Evolutionary conservation across 108 stramenopile species (phyloP), one percentile per base, ranked within the genome.

Genomic region (Pinguiococcus pyrenoidosus): DNA sequence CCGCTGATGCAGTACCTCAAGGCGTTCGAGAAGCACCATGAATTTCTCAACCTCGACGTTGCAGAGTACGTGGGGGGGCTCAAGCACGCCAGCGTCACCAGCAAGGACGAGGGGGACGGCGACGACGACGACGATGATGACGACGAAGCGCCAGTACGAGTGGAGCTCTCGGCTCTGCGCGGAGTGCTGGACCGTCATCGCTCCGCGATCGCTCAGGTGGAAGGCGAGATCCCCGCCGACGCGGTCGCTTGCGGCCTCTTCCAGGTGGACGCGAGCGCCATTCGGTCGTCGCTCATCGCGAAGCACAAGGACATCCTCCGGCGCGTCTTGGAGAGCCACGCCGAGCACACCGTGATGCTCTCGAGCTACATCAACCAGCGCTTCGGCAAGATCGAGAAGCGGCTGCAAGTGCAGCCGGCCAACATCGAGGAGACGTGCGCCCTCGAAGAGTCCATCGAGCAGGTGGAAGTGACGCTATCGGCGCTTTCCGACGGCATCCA

Each of bases 361-460:
- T 30, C 59, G 1, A 17, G 30, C 16, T 64, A 37, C 5, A 26
- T 75, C 10, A 30, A 45, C 32, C 25, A 36, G 14, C 36, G 51
- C 22, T 78, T 72, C 50, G 29, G 54, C 27, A 14, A 29, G 22
- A 59, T 73, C 10, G 25, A 44, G 6, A 30, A 49, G 21, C 48
- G 23, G 44, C 53, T 78, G 8, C 13, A 33, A 13, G 28, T 44
- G 25, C 43, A 46, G 18, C 72, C 74, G 20, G 54, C 63, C 29
- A 56, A 76, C 48, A 76, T 78, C 44, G 77, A 78, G 45, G 66
- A 76, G 62, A 51, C 62, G 9, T 44, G 30, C 21, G 66, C 56
- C 10, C 43, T 66, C 37, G 30, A 63, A 49, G 46, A 68, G 44
- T 59, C 24, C 48, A 47, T 52, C 12, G 49, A 40, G 29, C 25